Percentiles rank a stretch among this genome's conserved stretches.
Evolutionary conservation across 2,329 filamentous ascomycete genomes (phyloP).

Genomic region (Calonectria multiphialidica): DNA sequence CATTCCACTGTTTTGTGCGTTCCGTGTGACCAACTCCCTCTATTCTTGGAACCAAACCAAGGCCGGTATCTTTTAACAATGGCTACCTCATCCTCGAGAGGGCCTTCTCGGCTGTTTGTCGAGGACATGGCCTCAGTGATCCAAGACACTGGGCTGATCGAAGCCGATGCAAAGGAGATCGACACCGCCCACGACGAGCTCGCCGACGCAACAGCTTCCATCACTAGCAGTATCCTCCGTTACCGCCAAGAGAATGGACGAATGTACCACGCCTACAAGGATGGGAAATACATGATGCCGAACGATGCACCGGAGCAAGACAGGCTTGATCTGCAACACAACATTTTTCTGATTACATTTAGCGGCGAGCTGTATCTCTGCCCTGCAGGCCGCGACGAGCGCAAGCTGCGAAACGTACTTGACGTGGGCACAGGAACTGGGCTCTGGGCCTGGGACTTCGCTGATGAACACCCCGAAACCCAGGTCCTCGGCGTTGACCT

Average conservation of each 20-base stretch:
- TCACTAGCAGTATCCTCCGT: slow-evolving; percentile 35
- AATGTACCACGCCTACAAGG: slow-evolving; percentile 46
- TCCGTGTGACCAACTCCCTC: neutral
- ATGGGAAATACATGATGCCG: slow-evolving; percentile 35
- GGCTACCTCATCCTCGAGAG: neutral
- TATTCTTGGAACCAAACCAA: no score
- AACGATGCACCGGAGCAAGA: slow-evolving; percentile 35
- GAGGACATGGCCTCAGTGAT: neutral
- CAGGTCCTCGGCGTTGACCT: slow-evolving; percentile 39
- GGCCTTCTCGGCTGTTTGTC: neutral
- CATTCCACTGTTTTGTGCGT: neutral
- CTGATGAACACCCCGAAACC: slow-evolving; percentile 34
- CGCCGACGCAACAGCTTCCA: slow-evolving; percentile 32
- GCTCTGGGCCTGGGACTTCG: slow-evolving; percentile 44
- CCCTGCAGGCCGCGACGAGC: slow-evolving; percentile 29
- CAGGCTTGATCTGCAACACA: slow-evolving; percentile 37
- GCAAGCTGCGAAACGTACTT: slow-evolving; percentile 35
- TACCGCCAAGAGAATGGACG: slow-evolving; percentile 45
- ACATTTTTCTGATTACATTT: slow-evolving; percentile 44
- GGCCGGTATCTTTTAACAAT: neutral
- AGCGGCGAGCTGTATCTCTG: slow-evolving; percentile 37
- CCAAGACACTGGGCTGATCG: neutral
- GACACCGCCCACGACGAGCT: slow-evolving; percentile 5
- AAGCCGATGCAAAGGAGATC: neutral
- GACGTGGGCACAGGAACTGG: slow-evolving; percentile 45